Evolutionary conservation across 2,329 filamentous ascomycete species (phyloP).

Genomic region (Verticillium tricorpus): DNA sequence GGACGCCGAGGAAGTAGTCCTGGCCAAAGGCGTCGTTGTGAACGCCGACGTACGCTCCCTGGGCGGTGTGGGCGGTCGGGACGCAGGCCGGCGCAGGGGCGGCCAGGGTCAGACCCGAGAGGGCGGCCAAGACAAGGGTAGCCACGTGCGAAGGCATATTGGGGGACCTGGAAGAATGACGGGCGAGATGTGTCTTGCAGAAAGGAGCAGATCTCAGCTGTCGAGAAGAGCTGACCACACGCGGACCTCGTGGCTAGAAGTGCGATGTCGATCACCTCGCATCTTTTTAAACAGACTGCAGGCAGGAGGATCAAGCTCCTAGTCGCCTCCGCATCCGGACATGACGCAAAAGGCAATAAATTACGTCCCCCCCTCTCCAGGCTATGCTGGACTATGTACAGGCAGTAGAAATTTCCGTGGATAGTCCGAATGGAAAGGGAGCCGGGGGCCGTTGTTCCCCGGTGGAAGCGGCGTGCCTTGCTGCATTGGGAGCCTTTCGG

Average conservation of each 20-base stretch:
- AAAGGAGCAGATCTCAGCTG: not conserved
- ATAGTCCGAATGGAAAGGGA: not conserved
- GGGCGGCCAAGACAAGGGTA: conserved; percentile 1
- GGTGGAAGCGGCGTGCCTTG: not conserved
- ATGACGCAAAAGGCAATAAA: not conserved
- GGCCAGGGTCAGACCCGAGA: not conserved
- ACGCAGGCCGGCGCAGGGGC: not conserved
- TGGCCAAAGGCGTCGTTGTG: conserved; percentile 35
- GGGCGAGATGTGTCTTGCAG: not conserved
- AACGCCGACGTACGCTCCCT: conserved; percentile 34
- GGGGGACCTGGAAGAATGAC: not conserved
- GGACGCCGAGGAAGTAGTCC: conserved; percentile 50
- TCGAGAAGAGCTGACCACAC: not conserved
- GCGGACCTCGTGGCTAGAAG: not conserved
- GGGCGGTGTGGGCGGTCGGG: conserved; percentile 7
- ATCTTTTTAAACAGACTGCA: not conserved
- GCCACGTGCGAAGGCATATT: conserved; percentile 5
- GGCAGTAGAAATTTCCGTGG: not conserved
- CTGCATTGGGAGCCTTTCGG: not conserved
- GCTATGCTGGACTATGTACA: not conserved
- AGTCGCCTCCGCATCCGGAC: not conserved
- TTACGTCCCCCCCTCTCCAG: not conserved
- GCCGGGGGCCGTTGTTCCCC: not conserved
- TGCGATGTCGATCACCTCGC: not conserved
- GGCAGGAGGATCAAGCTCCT: not conserved